A percentile compares a stretch with the other conserved stretches of the same genome.
Conservation (phyloP, 306 rosid genomes). For the Arachis hypogaea region DNA sequence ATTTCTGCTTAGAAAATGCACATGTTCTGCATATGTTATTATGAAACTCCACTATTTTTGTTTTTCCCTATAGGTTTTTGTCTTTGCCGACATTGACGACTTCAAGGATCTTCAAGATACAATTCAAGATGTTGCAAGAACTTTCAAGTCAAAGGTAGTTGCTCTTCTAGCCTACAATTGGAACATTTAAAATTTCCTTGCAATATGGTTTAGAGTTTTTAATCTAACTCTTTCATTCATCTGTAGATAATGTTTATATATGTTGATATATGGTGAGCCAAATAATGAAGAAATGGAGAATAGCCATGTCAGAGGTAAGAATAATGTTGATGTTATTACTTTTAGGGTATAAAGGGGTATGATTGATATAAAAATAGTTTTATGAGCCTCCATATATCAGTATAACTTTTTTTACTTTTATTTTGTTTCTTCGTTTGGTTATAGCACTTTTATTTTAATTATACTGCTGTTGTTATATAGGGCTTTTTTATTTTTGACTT, state of each 20-base stretch:
- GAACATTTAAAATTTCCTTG: constrained; percentile 32
- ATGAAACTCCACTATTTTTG: neutral
- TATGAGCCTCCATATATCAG: too few species aligned
- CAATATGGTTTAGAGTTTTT: constrained; percentile 11
- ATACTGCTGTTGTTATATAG: too few species aligned
- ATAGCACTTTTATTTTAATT: too few species aligned
- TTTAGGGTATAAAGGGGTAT: too few species aligned
- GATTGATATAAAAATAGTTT: too few species aligned
- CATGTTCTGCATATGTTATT: constrained; percentile 1
- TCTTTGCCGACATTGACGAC: constrained; percentile 62
- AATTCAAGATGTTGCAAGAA: constrained; percentile 77
- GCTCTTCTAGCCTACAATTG: constrained; percentile 37
- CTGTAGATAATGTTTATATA: constrained; percentile 74
- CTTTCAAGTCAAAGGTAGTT: constrained; percentile 81
- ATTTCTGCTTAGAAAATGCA: too few species aligned
- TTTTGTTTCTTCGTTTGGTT: too few species aligned
- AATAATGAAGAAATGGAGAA: too few species aligned
- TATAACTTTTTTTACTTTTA: too few species aligned
- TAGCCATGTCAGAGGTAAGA: too few species aligned
- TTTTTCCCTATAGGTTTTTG: constrained; percentile 62
- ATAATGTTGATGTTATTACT: too few species aligned
- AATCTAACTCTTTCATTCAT: constrained; percentile 38
- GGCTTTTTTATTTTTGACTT: too few species aligned
- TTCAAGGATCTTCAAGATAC: constrained; percentile 61
- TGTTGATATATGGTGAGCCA: constrained; percentile 49